These are phyloP conservation scores for Yarrowia bubula DNA, from an alignment of 805 yeast genomes.

Conservation along the genomic window DNA sequence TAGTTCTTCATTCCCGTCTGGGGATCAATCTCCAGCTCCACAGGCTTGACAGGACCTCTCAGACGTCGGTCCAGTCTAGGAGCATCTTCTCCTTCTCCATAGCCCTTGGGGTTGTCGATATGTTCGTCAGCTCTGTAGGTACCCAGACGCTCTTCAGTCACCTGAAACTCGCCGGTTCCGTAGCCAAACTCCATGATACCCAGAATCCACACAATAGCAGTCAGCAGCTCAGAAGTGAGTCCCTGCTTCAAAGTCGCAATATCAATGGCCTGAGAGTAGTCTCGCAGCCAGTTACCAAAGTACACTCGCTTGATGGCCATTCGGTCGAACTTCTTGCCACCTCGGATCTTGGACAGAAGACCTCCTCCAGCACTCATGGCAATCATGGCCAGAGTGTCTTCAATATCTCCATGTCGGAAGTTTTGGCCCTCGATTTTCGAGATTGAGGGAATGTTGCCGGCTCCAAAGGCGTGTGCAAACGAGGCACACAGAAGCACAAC, in stretches of 20 bases:
- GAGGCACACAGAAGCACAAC: conserved; percentile 20
- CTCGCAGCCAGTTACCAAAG: conserved; percentile 36
- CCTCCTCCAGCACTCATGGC: conserved; percentile 31
- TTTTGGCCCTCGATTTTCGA: conserved; percentile 33
- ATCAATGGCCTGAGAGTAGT: conserved; percentile 35
- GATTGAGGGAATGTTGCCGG: conserved; percentile 34
- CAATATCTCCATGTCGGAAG: conserved; percentile 35
- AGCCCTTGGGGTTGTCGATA: conserved; percentile 34
- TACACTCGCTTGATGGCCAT: conserved; percentile 33
- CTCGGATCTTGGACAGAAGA: conserved; percentile 29
- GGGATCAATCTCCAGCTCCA: conserved; percentile 32
- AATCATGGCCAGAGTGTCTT: conserved; percentile 32
- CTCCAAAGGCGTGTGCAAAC: conserved; percentile 33
- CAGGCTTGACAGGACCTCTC: conserved; percentile 32
- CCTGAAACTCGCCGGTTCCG: conserved; percentile 35
- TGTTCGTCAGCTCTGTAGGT: conserved; percentile 34
- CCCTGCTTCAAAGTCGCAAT: conserved; percentile 32
- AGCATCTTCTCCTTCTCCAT: conserved; percentile 33
- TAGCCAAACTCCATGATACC: conserved; percentile 34
- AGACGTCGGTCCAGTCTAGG: conserved; percentile 31
- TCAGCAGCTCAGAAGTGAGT: conserved; percentile 30
- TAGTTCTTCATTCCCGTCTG: conserved; percentile 35
- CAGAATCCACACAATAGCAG: conserved; percentile 32
- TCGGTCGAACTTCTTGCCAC: conserved; percentile 33
- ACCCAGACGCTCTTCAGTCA: conserved; percentile 33